phyloP scores from a whole-genome alignment of 2,329 filamentous ascomycete genomes.

The Claviceps sp. region DNA sequence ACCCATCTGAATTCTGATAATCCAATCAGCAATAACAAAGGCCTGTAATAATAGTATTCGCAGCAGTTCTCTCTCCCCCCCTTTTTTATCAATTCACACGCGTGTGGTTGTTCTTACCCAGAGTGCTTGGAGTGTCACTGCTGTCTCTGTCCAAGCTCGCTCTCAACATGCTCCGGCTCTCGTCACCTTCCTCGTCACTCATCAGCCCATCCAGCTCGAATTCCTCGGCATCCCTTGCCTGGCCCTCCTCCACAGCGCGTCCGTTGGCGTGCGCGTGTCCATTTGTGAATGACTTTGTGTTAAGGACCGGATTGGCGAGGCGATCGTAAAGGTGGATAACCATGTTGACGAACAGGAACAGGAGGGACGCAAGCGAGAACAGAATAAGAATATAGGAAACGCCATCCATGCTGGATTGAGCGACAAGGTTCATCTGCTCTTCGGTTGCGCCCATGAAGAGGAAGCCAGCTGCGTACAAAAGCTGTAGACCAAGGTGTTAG shows the following conservation, averaged over 20 bases:
- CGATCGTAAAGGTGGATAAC: constrained; percentile 75
- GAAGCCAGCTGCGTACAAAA: constrained; percentile 85
- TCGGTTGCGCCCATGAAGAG: constrained; percentile 97
- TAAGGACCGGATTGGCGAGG: constrained; percentile 23
- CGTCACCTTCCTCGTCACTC: constrained; percentile 71
- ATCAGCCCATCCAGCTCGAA: constrained; percentile 88
- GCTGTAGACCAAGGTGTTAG: constrained; percentile 29
- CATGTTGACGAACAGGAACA: constrained; percentile 85
- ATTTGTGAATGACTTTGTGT: constrained; percentile 24
- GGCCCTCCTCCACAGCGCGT: constrained; percentile 33
- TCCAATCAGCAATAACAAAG: neutral
- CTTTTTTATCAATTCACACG: constrained; percentile 9
- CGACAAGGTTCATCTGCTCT: constrained; percentile 78
- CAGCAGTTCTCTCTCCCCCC: too few relatives aligned
- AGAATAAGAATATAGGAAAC: constrained; percentile 87
- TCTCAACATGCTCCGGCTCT: constrained; percentile 25
- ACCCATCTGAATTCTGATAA: neutral
- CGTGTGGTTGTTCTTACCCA: constrained; percentile 20
- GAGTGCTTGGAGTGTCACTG: constrained; percentile 29
- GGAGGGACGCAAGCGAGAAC: constrained; percentile 76
- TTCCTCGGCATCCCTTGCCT: constrained; percentile 70
- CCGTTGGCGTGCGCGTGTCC: constrained; percentile 22
- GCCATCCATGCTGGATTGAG: constrained; percentile 64
- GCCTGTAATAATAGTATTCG: neutral
- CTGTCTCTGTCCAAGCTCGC: constrained; percentile 16